Evolutionary conservation across 305 asterid species (phyloP).

Genomic region (Solanum aculeatissimum): DNA sequence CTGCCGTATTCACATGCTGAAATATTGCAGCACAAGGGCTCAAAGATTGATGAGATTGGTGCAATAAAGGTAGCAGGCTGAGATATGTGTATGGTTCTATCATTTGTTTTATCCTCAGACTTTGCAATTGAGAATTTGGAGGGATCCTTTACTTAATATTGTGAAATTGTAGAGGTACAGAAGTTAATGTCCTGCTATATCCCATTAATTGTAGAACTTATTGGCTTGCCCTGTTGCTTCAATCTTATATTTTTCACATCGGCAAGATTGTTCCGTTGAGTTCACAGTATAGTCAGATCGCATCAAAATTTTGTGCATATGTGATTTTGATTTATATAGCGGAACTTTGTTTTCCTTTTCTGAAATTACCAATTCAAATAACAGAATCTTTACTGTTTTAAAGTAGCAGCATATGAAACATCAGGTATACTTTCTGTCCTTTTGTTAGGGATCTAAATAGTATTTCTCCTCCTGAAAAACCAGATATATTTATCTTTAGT

Average conservation of each 20-base stretch:
- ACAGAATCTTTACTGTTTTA: background rate
- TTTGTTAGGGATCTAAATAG: background rate
- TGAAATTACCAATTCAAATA: background rate
- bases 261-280: background rate
- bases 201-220: background rate
- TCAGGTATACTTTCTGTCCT: background rate
- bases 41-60: slow-evolving; percentile 90
- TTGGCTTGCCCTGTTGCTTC: background rate
- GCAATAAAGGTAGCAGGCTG: slow-evolving; percentile 83
- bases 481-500: background rate
- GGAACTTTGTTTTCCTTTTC: background rate
- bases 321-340: background rate
- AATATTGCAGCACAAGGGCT: slow-evolving; percentile 82
- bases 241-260: background rate
- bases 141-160: slow-evolving; percentile 39
- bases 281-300: background rate
- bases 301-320: background rate
- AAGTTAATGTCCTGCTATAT: slow-evolving; percentile 10
- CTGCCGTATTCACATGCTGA: slow-evolving; percentile 4
- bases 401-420: background rate
- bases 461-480: background rate
- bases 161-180: slow-evolving; percentile 57
- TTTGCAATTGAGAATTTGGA: slow-evolving; percentile 52
- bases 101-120: slow-evolving; percentile 40
- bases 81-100: slow-evolving; percentile 33